These are phyloP conservation scores for Juncus inflexus DNA, from an alignment of 176 grass and related monocot genomes.

Conservation along the genomic window DNA sequence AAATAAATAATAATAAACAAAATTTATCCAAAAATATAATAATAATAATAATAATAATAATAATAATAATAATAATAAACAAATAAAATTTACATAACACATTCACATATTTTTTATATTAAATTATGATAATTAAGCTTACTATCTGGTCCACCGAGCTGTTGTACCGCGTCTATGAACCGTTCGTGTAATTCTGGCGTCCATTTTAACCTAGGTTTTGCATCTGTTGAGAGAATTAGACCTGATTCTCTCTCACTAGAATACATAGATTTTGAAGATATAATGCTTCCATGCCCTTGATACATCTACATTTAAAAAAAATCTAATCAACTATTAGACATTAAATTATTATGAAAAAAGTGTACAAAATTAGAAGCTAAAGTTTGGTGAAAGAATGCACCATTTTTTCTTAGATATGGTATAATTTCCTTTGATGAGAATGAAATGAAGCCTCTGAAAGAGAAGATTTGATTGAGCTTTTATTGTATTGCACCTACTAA, in stretches of 20 bases:
- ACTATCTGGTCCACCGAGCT: conserved; percentile 91
- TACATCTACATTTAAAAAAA: conserved; percentile 60
- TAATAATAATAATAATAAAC: not conserved
- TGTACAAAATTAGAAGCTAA: too few species aligned
- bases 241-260: conserved; percentile 71
- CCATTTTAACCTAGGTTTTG: conserved; percentile 91
- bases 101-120: not conserved
- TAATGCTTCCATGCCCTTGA: conserved; percentile 49
- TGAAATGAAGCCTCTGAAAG: conserved; percentile 27
- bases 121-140: conserved; percentile 23
- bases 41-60: not conserved
- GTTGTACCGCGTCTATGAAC: conserved; percentile 64
- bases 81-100: not conserved
- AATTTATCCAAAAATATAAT: not conserved
- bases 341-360: not conserved
- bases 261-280: conserved; percentile 44
- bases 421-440: conserved; percentile 11
- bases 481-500: conserved; percentile 10
- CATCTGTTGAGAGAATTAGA: conserved; percentile 84
- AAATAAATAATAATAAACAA: conserved; percentile 8
- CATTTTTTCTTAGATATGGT: conserved; percentile 22
- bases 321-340: too few species aligned
- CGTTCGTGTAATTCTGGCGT: conserved; percentile 83
- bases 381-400: not conserved
- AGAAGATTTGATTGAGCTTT: conserved; percentile 17